Evolutionary conservation across 2,329 filamentous ascomycete genomes (phyloP).

Genomic region (Cytospora mali): DNA sequence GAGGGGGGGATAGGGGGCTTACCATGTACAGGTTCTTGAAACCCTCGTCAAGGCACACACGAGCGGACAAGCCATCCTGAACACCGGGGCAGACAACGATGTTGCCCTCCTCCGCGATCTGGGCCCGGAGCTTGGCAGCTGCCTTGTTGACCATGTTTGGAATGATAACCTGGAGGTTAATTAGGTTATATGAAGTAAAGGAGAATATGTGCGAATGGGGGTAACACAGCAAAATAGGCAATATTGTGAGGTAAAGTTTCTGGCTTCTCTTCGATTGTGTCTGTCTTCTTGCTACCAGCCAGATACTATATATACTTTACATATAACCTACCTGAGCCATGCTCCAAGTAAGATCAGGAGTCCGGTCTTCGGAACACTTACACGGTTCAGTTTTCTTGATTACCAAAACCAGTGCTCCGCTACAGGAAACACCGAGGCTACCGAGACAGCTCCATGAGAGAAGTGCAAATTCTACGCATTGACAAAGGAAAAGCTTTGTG

Average conservation of each 20-base stretch:
- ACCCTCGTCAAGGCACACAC: constrained; percentile 63
- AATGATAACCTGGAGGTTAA: too few species aligned
- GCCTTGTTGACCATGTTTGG: constrained; percentile 34
- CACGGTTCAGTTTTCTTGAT: background rate
- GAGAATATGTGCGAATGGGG: background rate
- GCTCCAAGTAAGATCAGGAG: background rate
- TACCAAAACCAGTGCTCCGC: background rate
- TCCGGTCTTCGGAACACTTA: background rate
- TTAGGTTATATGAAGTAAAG: too few species aligned
- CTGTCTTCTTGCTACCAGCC: background rate
- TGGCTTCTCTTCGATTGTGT: background rate
- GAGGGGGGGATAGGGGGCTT: constrained; percentile 32
- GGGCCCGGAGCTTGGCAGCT: constrained; percentile 43
- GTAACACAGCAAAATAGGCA: background rate
- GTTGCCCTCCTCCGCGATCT: constrained; percentile 42
- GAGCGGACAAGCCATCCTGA: constrained; percentile 68
- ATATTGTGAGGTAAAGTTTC: background rate
- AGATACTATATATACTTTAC: background rate
- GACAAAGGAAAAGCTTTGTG: background rate
- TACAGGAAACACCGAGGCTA: background rate
- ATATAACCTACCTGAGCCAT: background rate
- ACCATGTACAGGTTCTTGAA: constrained; percentile 72
- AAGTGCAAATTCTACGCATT: background rate
- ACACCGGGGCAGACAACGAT: constrained; percentile 65
- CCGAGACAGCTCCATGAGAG: background rate